Conservation (phyloP, 345 rosid genomes). For the Pistacia vera region DNA sequence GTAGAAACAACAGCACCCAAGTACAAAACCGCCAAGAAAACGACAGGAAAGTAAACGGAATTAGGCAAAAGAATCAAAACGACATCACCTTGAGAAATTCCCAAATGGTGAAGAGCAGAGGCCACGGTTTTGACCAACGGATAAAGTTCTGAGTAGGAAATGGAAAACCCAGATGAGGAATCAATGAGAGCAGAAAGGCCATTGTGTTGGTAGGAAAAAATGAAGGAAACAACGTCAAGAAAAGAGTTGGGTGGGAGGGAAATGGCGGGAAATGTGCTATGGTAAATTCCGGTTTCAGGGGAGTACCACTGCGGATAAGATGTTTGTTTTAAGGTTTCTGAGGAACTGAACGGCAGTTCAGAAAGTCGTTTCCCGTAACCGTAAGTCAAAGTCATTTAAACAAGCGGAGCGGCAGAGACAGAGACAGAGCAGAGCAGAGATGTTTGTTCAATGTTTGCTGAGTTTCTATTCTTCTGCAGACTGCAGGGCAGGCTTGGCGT, state of each 20-base stretch:
- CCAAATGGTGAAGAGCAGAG: conserved; percentile 50
- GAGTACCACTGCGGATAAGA: conserved; percentile 35
- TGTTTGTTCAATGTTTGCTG: too few relatives aligned
- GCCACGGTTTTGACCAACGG: conserved; percentile 57
- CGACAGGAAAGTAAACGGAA: conserved; percentile 60
- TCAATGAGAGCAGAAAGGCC: conserved; percentile 59
- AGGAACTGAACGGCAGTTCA: not conserved
- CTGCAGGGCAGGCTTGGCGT: too few relatives aligned
- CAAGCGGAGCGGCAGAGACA: too few relatives aligned
- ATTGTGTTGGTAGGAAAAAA: conserved; percentile 57
- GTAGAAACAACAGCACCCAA: conserved; percentile 70
- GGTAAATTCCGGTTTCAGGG: conserved; percentile 61
- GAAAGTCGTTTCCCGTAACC: too few relatives aligned
- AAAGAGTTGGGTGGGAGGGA: conserved; percentile 52
- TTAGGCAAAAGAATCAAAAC: conserved; percentile 73
- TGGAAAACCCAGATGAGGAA: conserved; percentile 56
- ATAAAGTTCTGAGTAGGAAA: conserved; percentile 52
- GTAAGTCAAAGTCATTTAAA: not conserved
- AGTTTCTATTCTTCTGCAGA: too few relatives aligned
- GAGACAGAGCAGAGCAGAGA: too few relatives aligned
- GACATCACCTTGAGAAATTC: conserved; percentile 64
- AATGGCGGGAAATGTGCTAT: conserved; percentile 49
- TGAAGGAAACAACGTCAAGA: conserved; percentile 63
- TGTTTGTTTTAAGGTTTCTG: not conserved
- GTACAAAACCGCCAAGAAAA: conserved; percentile 59